A percentile compares a stretch with the other conserved stretches of the same genome.
phyloP scores from a whole-genome alignment of 257 asterid species.

The Primulina tabacum region DNA sequence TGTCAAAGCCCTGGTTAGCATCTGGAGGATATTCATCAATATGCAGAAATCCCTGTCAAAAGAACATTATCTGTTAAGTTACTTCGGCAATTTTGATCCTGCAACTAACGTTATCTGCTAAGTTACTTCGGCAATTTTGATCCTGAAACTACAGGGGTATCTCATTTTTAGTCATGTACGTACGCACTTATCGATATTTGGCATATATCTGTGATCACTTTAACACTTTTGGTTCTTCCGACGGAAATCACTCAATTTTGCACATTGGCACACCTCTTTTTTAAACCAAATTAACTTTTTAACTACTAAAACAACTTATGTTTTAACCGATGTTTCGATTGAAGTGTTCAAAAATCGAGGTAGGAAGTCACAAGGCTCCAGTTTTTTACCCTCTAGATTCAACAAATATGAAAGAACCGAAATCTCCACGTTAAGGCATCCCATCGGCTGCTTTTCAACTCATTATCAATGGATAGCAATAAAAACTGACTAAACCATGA shows the following conservation, averaged over 20 bases:
- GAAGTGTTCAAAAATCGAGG: neutral
- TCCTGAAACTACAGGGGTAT: neutral
- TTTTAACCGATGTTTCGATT: neutral
- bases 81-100: neutral
- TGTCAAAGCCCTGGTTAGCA: conserved; percentile 98
- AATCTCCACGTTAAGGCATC: neutral
- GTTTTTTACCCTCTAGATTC: neutral
- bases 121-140: neutral
- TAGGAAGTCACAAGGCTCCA: neutral
- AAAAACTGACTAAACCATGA: neutral
- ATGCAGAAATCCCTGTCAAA: conserved; percentile 89
- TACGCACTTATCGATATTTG: neutral
- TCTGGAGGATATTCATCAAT: conserved; percentile 98
- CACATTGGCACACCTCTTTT: neutral
- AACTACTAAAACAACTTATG: neutral
- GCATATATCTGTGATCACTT: neutral
- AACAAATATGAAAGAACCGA: neutral
- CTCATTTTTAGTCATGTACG: neutral
- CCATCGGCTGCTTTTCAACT: neutral
- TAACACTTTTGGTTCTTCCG: neutral
- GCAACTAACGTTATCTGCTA: neutral
- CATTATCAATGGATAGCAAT: conserved; percentile 10
- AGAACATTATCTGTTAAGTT: neutral
- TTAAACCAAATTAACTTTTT: neutral
- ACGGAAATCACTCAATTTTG: neutral